phyloP scores from a whole-genome alignment of 2,329 filamentous ascomycete genomes.

The Alternaria burnsii region DNA sequence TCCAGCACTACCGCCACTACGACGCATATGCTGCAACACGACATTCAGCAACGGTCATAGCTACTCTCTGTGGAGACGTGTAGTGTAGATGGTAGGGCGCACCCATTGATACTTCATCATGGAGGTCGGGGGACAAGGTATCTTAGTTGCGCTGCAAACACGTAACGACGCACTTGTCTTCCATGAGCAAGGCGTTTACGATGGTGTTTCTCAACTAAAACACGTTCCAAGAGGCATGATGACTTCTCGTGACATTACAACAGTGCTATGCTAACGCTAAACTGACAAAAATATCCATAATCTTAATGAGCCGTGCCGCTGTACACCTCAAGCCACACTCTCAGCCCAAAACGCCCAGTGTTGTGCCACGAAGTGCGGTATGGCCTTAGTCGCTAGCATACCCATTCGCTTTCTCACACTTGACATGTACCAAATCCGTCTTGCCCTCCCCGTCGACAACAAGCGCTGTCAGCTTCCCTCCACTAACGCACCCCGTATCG shows the following conservation, averaged over 20 bases:
- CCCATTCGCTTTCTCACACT: slow-evolving; percentile 45
- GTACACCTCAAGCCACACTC: not conserved
- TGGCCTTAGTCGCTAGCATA: slow-evolving; percentile 29
- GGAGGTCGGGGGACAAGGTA: not conserved
- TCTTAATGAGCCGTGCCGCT: not conserved
- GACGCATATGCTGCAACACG: not conserved
- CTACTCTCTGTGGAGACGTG: not conserved
- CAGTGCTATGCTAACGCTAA: slow-evolving; percentile 2
- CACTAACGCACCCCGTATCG: slow-evolving; percentile 82
- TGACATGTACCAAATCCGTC: slow-evolving; percentile 48
- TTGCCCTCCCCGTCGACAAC: slow-evolving; percentile 68
- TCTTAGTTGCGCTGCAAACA: not conserved
- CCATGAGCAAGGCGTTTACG: not conserved
- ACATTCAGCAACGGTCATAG: too few species aligned
- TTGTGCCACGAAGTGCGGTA: not conserved
- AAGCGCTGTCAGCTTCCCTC: slow-evolving; percentile 77
- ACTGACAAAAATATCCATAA: not conserved
- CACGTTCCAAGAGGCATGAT: not conserved
- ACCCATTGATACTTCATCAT: not conserved
- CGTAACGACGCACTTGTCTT: not conserved
- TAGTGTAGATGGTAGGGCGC: not conserved
- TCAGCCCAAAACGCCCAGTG: not conserved
- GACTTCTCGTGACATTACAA: not conserved
- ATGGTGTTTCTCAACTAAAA: not conserved
- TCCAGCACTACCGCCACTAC: not conserved